Conservation (phyloP, 1,284 basidiomycete genomes). For the Malassezia obtusa region DNA sequence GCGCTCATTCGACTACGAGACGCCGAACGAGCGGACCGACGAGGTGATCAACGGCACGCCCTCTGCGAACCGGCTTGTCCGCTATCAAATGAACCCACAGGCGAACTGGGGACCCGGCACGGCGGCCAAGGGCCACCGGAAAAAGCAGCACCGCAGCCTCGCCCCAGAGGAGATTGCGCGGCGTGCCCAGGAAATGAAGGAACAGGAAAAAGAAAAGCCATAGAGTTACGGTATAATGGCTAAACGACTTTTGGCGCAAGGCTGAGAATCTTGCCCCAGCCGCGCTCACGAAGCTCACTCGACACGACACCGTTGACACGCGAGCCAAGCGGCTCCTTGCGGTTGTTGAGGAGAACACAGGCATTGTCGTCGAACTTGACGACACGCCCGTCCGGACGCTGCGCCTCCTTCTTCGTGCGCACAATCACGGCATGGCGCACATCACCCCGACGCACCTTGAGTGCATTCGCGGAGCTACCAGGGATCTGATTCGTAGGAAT, state of each 20-base stretch:
- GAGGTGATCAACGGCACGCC: constrained; percentile 6
- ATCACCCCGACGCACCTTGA: constrained; percentile 71
- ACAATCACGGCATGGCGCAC: constrained; percentile 90
- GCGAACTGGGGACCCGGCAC: constrained; percentile 76
- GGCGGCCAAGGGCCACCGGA: constrained; percentile 35
- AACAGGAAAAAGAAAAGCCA: not conserved
- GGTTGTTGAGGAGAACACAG: constrained; percentile 87
- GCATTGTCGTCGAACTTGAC: constrained; percentile 97
- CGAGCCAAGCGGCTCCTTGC: constrained; percentile 90
- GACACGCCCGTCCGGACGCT: constrained; percentile 73
- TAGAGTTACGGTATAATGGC: constrained; percentile 5
- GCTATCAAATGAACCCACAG: constrained; percentile 83
- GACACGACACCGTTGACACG: constrained; percentile 88
- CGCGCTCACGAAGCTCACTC: constrained; percentile 75
- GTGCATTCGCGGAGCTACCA: constrained; percentile 41
- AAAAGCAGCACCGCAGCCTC: constrained; percentile 11
- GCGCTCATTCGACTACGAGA: constrained; percentile 23
- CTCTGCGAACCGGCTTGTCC: constrained; percentile 39
- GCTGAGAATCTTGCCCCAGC: constrained; percentile 88
- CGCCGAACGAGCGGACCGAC: constrained; percentile 17
- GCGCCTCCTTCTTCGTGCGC: constrained; percentile 70
- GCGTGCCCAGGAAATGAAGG: constrained; percentile 5
- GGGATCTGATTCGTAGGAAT: constrained; percentile 49
- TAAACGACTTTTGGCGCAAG: constrained; percentile 74
- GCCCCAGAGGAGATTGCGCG: constrained; percentile 11